Conservation (phyloP, 305 asterid genomes). For the Solanum hybrid region DNA sequence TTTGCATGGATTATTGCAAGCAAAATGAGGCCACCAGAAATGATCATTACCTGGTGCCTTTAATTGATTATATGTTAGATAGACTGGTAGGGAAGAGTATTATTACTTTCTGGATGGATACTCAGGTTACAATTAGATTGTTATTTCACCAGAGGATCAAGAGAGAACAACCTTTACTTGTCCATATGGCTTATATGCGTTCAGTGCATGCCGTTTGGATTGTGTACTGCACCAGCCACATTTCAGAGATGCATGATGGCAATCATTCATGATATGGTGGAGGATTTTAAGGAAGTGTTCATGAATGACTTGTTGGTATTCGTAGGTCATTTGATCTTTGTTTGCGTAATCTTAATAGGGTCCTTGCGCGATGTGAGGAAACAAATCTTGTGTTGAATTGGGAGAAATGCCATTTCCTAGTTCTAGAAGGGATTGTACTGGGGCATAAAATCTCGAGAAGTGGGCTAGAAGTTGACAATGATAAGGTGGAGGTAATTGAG, state of each 20-base stretch:
- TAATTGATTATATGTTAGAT: background rate
- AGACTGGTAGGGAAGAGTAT: background rate
- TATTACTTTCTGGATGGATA: too few relatives aligned
- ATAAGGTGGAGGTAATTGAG: background rate
- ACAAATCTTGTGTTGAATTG: background rate
- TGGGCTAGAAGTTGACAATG: background rate
- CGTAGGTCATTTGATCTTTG: too few relatives aligned
- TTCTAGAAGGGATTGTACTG: background rate
- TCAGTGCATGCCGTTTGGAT: background rate
- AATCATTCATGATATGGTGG: background rate
- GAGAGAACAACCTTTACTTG: too few relatives aligned
- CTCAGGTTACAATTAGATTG: too few relatives aligned
- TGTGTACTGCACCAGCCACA: background rate
- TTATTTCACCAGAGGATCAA: too few relatives aligned
- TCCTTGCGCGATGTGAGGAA: background rate
- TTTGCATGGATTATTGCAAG: background rate
- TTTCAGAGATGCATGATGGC: background rate
- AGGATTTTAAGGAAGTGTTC: background rate
- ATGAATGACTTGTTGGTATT: background rate
- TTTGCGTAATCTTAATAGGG: background rate
- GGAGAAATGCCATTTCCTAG: background rate
- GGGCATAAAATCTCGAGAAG: background rate
- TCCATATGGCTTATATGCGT: too few relatives aligned
- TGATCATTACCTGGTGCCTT: background rate
- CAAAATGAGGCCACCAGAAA: background rate